These are phyloP conservation scores for Globisporangium sylvaticum DNA, from an alignment of 352 stramenopile species.

Conservation along the genomic window DNA sequence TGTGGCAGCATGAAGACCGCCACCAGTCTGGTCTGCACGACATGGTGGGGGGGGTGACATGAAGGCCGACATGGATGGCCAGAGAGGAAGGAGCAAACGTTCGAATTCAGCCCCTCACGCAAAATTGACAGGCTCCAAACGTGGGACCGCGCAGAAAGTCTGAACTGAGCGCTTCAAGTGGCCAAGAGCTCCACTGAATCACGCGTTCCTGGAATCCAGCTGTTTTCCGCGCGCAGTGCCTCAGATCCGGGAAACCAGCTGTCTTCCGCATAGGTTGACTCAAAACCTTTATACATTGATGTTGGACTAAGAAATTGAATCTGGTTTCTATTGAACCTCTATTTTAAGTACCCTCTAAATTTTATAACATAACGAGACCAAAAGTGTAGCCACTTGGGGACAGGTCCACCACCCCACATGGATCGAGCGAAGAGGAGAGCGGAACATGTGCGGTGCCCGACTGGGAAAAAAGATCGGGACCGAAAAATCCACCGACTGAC, in stretches of 20 bases:
- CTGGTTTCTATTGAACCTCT: background rate
- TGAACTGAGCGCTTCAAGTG: background rate
- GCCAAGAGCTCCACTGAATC: background rate
- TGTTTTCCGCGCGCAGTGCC: background rate
- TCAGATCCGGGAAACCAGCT: slow-evolving; percentile 2
- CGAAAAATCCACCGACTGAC: slow-evolving; percentile 9
- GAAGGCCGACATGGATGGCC: background rate
- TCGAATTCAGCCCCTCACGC: background rate
- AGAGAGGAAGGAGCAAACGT: background rate
- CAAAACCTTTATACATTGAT: background rate
- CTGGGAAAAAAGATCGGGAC: slow-evolving; percentile 9
- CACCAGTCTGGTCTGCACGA: background rate
- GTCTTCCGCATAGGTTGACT: background rate
- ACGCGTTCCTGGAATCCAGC: slow-evolving; percentile 33
- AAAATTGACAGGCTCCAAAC: background rate
- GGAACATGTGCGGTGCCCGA: background rate
- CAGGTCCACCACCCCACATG: slow-evolving; percentile 1
- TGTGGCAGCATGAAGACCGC: background rate
- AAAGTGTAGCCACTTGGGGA: slow-evolving; percentile 9
- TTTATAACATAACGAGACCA: slow-evolving; percentile 4
- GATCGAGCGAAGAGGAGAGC: slow-evolving; percentile 4
- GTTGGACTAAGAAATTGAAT: background rate
- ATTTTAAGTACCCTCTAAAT: slow-evolving; percentile 8
- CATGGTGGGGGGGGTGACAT: background rate
- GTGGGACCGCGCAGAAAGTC: background rate